These are phyloP conservation scores for Nicotiana tabacum DNA, from an alignment of 257 asterid species.

Conservation along the genomic window DNA sequence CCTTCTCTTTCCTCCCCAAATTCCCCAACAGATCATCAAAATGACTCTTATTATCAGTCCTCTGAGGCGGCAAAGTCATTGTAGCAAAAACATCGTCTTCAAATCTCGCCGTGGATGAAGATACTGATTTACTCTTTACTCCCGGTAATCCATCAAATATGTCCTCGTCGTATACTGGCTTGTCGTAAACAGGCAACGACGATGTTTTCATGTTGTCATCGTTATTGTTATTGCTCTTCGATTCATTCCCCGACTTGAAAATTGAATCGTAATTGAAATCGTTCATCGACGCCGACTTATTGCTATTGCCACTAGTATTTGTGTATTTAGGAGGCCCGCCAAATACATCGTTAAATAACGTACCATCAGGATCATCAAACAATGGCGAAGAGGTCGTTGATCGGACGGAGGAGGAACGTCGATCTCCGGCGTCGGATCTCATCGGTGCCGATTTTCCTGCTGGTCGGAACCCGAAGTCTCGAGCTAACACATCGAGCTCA, in stretches of 20 bases:
- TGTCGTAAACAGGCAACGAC: slow-evolving; percentile 76
- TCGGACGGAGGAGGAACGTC: slow-evolving; percentile 42
- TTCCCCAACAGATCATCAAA: slow-evolving; percentile 31
- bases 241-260: slow-evolving; percentile 11
- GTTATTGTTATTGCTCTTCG: slow-evolving; percentile 29
- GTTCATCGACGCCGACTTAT: slow-evolving; percentile 16
- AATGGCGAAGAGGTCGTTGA: slow-evolving; percentile 19
- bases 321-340: slow-evolving; percentile 68
- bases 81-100: slow-evolving; percentile 61
- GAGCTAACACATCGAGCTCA: slow-evolving; percentile 73
- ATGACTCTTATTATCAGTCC: slow-evolving; percentile 32
- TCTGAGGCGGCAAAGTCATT: slow-evolving; percentile 39
- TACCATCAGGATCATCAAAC: slow-evolving; percentile 25
- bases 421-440: slow-evolving; percentile 71
- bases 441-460: slow-evolving; percentile 87
- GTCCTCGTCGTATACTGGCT: slow-evolving; percentile 93
- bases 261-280: slow-evolving; percentile 66
- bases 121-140: slow-evolving; percentile 59
- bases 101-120: slow-evolving; percentile 39
- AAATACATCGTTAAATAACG: slow-evolving; percentile 59
- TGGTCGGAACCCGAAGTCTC: slow-evolving; percentile 62
- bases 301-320: slow-evolving; percentile 26
- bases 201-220: slow-evolving; percentile 28
- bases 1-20: slow-evolving; percentile 15
- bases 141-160: slow-evolving; percentile 89